Conservation (phyloP, 2,329 filamentous ascomycete genomes). For the Colletotrichum siamense region DNA sequence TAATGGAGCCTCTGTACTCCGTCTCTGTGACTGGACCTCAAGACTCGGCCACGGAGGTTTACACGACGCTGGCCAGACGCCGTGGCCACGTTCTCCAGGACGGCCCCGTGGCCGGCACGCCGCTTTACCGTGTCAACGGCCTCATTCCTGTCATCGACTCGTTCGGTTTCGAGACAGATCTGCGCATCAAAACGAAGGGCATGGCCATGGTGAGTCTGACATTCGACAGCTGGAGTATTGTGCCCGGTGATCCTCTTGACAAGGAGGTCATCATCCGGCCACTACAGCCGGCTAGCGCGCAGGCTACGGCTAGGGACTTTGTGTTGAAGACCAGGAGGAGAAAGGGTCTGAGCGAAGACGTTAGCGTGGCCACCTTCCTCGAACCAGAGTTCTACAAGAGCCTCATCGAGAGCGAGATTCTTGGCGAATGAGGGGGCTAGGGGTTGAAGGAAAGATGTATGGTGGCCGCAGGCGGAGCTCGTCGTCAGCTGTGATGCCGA, state of each 20-base stretch:
- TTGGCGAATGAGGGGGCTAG: slow-evolving; percentile 57
- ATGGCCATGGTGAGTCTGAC: slow-evolving; percentile 89
- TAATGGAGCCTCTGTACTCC: slow-evolving; percentile 96
- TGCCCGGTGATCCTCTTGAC: slow-evolving; percentile 94
- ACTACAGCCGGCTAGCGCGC: slow-evolving; percentile 84
- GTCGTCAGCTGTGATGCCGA: not conserved
- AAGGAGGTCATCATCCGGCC: slow-evolving; percentile 82
- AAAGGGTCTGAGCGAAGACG: slow-evolving; percentile 94
- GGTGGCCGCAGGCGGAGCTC: not conserved
- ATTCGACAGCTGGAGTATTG: slow-evolving; percentile 95
- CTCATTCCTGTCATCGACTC: slow-evolving; percentile 95
- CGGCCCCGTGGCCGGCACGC: slow-evolving; percentile 91
- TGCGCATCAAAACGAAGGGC: slow-evolving; percentile 94
- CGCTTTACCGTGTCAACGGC: slow-evolving; percentile 89
- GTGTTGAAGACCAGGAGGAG: slow-evolving; percentile 93
- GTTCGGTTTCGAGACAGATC: slow-evolving; percentile 97
- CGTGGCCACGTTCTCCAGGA: slow-evolving; percentile 95
- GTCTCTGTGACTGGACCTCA: slow-evolving; percentile 93
- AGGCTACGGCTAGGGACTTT: slow-evolving; percentile 93
- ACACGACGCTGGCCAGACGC: slow-evolving; percentile 88
- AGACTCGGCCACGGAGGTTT: slow-evolving; percentile 85
- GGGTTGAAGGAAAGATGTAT: not conserved
- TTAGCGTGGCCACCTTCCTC: slow-evolving; percentile 93
- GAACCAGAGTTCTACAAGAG: slow-evolving; percentile 92
- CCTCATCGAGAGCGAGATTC: slow-evolving; percentile 85